Base-by-base conservation (phyloP, 2,329 filamentous ascomycete species). In the Aphanoascus verrucosus region DNA sequence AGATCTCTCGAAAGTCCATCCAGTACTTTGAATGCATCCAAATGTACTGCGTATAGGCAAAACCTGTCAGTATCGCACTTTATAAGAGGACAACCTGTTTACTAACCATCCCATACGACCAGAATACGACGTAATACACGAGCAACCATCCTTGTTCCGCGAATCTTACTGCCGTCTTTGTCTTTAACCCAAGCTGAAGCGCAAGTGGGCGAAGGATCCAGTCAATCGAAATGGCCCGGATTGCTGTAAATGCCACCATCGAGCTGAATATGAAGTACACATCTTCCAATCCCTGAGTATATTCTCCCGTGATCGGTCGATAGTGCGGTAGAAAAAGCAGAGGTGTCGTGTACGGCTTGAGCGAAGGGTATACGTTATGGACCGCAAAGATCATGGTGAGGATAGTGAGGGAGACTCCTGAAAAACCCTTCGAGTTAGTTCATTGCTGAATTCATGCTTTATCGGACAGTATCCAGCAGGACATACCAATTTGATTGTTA, bases 91-190 rank as follows among this genome's bases (percentile, higher is more conserved):
- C 14, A 42, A 42, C 6, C 6, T 42, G 46, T 32, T 5, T 42
- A 68, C 83, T 62, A 76, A 94, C 87, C 76, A 94, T 78, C 61
- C 93, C 93, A 57, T 91, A 73, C 11, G 82, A 77, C 86, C 88
- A 97, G 66, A 90, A 91, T 53, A 84, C 74, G 44, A 74, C 73
- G 69, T 91, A 91, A 72, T 96, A 97, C 43, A 93, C 69, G 54
- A 94, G 73, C 65, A 95, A 76, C 88, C 91, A 97, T 45, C 84
- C 88, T 72, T 98, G 93, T 73, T 98, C 93, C 57, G 88, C 88
- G 71, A 97, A 94, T 55, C 93, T 81, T 47, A 87, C 81, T 56
- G 85, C 74, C 45, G 82, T 81, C 73, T 95, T 96, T 65, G 84
- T 86, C 61, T 78, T 77, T 62, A 96, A 80, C 35, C 91, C 91